A percentile compares a stretch with the other conserved stretches of the same genome.
Conservation (phyloP, 768 basidiomycete genomes). For the Rhizopogon salebrosus region DNA sequence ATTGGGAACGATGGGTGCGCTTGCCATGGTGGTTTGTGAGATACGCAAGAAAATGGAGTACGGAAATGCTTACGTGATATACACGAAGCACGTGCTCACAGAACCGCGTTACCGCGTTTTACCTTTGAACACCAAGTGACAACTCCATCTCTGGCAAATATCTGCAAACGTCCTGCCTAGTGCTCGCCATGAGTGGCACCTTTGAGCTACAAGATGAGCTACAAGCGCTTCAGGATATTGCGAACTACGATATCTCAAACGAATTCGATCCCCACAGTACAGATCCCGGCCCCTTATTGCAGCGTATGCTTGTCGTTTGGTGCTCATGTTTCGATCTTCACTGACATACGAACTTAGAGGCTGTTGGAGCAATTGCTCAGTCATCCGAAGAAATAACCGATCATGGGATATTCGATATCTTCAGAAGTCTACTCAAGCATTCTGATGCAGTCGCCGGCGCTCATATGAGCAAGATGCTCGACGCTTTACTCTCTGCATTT, state of each 20-base stretch:
- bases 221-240: conserved; percentile 54
- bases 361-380: conserved; percentile 76
- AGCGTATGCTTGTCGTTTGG: conserved; percentile 38
- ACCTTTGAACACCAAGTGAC: not conserved
- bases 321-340: not conserved
- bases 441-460: conserved; percentile 55
- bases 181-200: conserved; percentile 27
- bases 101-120: conserved; percentile 8
- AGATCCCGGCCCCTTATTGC: conserved; percentile 50
- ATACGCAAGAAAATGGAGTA: not conserved
- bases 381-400: conserved; percentile 70
- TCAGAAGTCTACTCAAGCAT: conserved; percentile 77
- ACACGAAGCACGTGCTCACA: conserved; percentile 23
- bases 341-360: conserved; percentile 39
- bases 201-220: conserved; percentile 83
- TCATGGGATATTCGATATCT: conserved; percentile 70
- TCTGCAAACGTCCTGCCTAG: not conserved
- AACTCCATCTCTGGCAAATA: not conserved
- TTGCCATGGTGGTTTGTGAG: conserved; percentile 19
- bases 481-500: conserved; percentile 78
- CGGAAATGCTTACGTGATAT: conserved; percentile 7
- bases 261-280: conserved; percentile 61
- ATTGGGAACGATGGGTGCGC: not conserved
- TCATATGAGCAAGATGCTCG: conserved; percentile 81
- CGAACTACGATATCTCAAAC: conserved; percentile 59